Evolutionary conservation across 2,329 filamentous ascomycete species (phyloP), one percentile per base, ranked within the genome.

Genomic region (Exophiala xenobiotica): DNA sequence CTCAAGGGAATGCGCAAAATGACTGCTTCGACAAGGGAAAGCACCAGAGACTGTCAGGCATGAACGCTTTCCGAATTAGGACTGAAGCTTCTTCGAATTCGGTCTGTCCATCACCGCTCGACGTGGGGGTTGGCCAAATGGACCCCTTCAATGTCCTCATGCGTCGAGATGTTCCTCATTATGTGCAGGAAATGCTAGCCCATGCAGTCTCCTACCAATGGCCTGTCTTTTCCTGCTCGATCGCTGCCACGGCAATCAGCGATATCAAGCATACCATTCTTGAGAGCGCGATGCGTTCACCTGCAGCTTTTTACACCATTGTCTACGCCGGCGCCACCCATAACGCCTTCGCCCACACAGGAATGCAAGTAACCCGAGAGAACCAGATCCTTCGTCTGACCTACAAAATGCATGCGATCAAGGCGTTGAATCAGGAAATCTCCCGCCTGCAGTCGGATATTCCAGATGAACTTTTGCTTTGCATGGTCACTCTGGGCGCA

Each of bases 161-260:
- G 19, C 40, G 41, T 24, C 12, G 11, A 8, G 27, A 20, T 14
- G 24, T 35, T n/a, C 46, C 41, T 6, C 41, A 39, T n/a, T 46
- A 46, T 24, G 46, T 45, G n/a, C 46, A 49, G 6, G 38, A 54
- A 14, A 54, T 49, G 51, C 31, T 49, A 14, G 51, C 49, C 23
- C 46, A 54, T 42, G 51, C 53, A 16, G 39, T 56, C 31, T 40
- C 53, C 16, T 49, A 48, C 19, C 53, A 56, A 38, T 56, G 49
- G 49, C 35, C 49, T 40, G 44, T 56, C 19, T 49, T 49, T 43
- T 33, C 18, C 44, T 44, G 45, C 24, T 35, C 31, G n/a, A 49
- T 40, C 40, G 44, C 49, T 33, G 19, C 43, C 8, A 20, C 22
- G 19, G 19, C 53, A 23, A 23, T 40, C n/a, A 35, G 35, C 19